phyloP scores from a whole-genome alignment of 805 yeast species.

The Saccharomycopsis sp. region DNA sequence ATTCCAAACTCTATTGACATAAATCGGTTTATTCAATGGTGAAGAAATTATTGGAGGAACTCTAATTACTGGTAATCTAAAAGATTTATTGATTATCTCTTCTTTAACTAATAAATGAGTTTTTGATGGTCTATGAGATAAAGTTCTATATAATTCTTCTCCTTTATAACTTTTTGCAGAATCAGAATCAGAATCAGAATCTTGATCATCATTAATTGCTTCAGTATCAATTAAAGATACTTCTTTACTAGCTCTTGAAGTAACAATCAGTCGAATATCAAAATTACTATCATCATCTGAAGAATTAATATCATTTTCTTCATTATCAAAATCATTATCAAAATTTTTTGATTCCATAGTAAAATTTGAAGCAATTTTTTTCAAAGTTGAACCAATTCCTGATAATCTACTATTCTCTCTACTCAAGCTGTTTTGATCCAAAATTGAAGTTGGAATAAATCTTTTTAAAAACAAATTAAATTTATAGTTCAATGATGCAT shows the following conservation, averaged over 20 bases:
- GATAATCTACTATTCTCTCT: conserved; percentile 8
- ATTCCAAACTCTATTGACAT: conserved; percentile 68
- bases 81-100: conserved; percentile 9
- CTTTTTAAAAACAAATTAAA: conserved; percentile 8
- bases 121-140: neutral
- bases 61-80: conserved; percentile 23
- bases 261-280: neutral
- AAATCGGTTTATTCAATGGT: conserved; percentile 57
- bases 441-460: neutral
- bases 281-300: neutral
- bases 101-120: conserved; percentile 2
- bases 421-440: too few species aligned
- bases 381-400: conserved; percentile 12
- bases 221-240: neutral
- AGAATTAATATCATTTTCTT: conserved; percentile 3
- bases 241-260: neutral
- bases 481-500: conserved; percentile 38
- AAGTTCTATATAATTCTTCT: neutral
- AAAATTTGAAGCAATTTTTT: conserved; percentile 5
- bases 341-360: neutral
- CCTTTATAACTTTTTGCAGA: too few species aligned
- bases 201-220: neutral
- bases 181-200: neutral
- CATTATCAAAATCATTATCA: neutral
- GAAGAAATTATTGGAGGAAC: conserved; percentile 30